Conservation (phyloP, 2,329 filamentous ascomycete genomes). For the Ceratocystiopsis brevicomis region DNA sequence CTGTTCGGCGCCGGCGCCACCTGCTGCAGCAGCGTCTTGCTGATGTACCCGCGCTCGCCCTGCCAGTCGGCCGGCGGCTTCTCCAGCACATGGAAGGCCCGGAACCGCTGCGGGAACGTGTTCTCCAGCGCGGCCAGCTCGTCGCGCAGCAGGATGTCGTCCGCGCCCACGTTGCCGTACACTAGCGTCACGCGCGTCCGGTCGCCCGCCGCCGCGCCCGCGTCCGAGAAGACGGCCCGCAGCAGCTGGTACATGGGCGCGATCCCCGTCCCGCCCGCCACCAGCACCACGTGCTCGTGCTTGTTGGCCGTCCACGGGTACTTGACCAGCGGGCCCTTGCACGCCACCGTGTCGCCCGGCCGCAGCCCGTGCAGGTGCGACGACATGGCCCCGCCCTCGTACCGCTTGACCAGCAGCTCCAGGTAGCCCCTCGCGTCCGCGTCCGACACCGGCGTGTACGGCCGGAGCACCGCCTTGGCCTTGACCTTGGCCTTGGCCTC, state of each 20-base stretch:
- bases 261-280: slow-evolving; percentile 93
- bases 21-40: slow-evolving; percentile 83
- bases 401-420: slow-evolving; percentile 82
- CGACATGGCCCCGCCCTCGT: slow-evolving; percentile 82
- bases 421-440: slow-evolving; percentile 66
- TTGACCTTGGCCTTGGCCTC: no score
- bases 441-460: slow-evolving; percentile 83
- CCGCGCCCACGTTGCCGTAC: slow-evolving; percentile 75
- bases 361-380: slow-evolving; percentile 68
- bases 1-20: slow-evolving; percentile 89
- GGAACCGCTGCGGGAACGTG: slow-evolving; percentile 86
- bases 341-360: slow-evolving; percentile 63
- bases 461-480: slow-evolving; percentile 63
- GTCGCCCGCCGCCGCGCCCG: slow-evolving; percentile 44
- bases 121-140: slow-evolving; percentile 81
- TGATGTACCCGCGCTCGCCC: slow-evolving; percentile 63
- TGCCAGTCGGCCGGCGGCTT: slow-evolving; percentile 56
- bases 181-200: slow-evolving; percentile 95
- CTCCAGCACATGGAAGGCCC: slow-evolving; percentile 84
- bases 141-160: slow-evolving; percentile 78
- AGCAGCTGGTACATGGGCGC: slow-evolving; percentile 95
- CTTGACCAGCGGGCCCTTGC: slow-evolving; percentile 94
- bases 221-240: slow-evolving; percentile 87
- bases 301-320: slow-evolving; percentile 83
- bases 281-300: slow-evolving; percentile 69